Evolutionary conservation across 2,329 filamentous ascomycete genomes (phyloP).

Genomic region (Pezicula radicicola): DNA sequence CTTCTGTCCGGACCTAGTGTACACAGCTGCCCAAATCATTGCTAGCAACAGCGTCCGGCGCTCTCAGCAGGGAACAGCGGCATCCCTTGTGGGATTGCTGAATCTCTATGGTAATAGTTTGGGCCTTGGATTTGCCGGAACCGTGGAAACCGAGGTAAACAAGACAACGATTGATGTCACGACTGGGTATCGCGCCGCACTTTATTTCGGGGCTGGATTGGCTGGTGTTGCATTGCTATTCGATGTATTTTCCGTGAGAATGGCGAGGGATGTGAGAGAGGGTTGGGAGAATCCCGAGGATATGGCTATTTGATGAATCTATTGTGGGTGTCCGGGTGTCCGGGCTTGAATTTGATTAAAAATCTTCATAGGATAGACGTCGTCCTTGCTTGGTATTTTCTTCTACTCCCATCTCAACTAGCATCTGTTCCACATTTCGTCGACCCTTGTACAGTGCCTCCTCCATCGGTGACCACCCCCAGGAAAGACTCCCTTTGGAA

Average conservation of each 20-base stretch:
- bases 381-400: not conserved
- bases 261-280: slow-evolving; percentile 37
- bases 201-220: slow-evolving; percentile 38
- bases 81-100: slow-evolving; percentile 42
- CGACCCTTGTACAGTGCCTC: not conserved
- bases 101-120: slow-evolving; percentile 38
- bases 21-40: slow-evolving; percentile 49
- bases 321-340: too few relatives aligned
- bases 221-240: slow-evolving; percentile 31
- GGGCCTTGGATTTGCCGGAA: slow-evolving; percentile 41
- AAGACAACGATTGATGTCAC: slow-evolving; percentile 18
- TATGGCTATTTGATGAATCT: too few relatives aligned
- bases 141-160: slow-evolving; percentile 28
- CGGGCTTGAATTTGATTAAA: not conserved
- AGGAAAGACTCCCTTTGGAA: not conserved
- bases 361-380: not conserved
- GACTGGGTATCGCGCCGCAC: slow-evolving; percentile 34
- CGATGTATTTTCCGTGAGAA: slow-evolving; percentile 34
- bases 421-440: not conserved
- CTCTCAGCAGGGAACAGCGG: slow-evolving; percentile 46
- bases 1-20: slow-evolving; percentile 46
- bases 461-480: not conserved
- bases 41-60: slow-evolving; percentile 46
- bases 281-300: slow-evolving; percentile 23
- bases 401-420: not conserved